Conservation (phyloP, 2,329 filamentous ascomycete genomes). For the Ophiosphaerella narmari region DNA sequence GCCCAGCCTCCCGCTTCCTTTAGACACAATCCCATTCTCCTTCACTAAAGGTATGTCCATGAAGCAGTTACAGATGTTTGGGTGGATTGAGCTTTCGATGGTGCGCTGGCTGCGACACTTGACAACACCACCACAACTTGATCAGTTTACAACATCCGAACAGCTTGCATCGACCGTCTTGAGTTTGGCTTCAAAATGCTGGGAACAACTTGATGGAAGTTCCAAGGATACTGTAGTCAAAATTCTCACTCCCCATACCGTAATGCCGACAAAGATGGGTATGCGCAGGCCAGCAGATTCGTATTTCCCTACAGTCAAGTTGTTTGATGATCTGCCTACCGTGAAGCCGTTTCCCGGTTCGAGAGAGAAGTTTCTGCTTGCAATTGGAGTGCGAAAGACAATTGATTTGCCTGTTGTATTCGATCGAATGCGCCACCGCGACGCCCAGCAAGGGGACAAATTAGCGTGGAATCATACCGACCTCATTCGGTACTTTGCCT, state of each 20-base stretch:
- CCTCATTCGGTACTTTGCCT: conserved; percentile 90
- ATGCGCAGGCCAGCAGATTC: conserved; percentile 86
- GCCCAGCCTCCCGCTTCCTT: conserved; percentile 77
- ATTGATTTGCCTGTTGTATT: conserved; percentile 95
- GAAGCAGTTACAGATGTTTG: conserved; percentile 75
- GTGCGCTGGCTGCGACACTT: conserved; percentile 85
- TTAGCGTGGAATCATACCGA: conserved; percentile 88
- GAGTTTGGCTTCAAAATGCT: conserved; percentile 81
- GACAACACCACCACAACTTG: conserved; percentile 61
- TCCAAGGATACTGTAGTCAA: conserved; percentile 69
- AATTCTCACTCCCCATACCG: conserved; percentile 68
- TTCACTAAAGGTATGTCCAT: conserved; percentile 73
- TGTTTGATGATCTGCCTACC: conserved; percentile 91
- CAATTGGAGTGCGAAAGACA: conserved; percentile 90
- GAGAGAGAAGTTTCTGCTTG: conserved; percentile 85
- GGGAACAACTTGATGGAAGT: conserved; percentile 74
- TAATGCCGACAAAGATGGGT: conserved; percentile 88
- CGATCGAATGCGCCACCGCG: conserved; percentile 73
- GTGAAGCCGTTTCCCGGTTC: conserved; percentile 73
- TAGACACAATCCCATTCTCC: conserved; percentile 81
- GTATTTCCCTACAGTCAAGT: conserved; percentile 90
- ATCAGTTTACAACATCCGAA: conserved; percentile 69
- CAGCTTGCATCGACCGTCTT: conserved; percentile 79
- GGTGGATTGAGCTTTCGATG: conserved; percentile 84
- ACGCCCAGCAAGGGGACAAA: conserved; percentile 55